Base-by-base conservation (phyloP, 441 rosid species). In the Erysimum cheiri region DNA sequence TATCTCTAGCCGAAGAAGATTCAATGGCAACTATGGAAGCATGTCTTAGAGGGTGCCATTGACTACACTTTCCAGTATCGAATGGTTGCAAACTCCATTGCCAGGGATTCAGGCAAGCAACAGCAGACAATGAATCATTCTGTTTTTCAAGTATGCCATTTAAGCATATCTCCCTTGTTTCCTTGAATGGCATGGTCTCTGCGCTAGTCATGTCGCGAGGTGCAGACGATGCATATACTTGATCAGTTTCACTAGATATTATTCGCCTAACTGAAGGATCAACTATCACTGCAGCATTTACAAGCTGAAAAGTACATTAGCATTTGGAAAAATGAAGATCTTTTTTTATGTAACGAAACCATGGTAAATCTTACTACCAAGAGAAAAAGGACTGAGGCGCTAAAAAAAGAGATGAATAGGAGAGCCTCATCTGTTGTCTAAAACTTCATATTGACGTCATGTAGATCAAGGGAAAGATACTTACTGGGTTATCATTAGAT, bases 21-120 rank as follows among this genome's bases (percentile, higher is more conserved):
- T 88, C 92, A 62, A 94, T 86, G n/a, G 96, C 94, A 77, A 87
- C 88, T 7, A 92, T 74, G 28, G 88, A 83, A 77, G 98, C 96
- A 83, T 94, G 97, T 36, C 81, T 72, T 64, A 94, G 78, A 17
- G 97, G 98, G 67, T 92, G 96, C 82, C 86, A 86, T 49, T 67
- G 64, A 73, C 72, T 73, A 65, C 75, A 71, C 44, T 58, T 80
- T 44, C 46, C 69, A 9, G 37, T 19, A 40, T 76, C 53, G 43
- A 60, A 5, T 44, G 43, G 82, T 11, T 82, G 82, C 36, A 78
- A 35, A 75, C 82, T 66, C 92, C 96, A 88, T 70, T 77, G 75
- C 90, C 84, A 82, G 26, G 97, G 99, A 65, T 88, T 82, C 56
- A 90, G 75, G 82, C 97, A 94, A 72, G 88, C 81, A 72, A 85